These are phyloP conservation scores for Colletotrichum abscissum DNA, from an alignment of 2,329 filamentous ascomycete species.

Conservation along the genomic window DNA sequence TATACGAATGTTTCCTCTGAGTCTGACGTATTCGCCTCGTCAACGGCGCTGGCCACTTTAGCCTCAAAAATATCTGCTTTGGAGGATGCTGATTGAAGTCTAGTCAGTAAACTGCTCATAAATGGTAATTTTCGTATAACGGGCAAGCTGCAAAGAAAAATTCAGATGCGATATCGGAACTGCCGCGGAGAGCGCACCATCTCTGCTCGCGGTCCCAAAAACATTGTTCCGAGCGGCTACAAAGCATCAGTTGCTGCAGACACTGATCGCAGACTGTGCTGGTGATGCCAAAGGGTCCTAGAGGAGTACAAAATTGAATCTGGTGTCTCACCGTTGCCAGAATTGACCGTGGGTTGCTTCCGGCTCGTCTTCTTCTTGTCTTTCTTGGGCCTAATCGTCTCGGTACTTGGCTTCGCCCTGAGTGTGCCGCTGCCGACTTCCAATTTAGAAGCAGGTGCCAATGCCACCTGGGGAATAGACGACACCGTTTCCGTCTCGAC, in stretches of 20 bases:
- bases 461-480: slow-evolving; percentile 85
- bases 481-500: slow-evolving; percentile 97
- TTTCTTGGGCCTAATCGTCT: slow-evolving; percentile 95
- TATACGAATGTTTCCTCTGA: slow-evolving; percentile 99
- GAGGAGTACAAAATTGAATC: slow-evolving; percentile 24
- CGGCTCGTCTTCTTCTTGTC: slow-evolving; percentile 85
- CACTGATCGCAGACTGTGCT: slow-evolving; percentile 52
- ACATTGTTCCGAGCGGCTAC: slow-evolving; percentile 48
- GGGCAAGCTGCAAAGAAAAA: background rate
- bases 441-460: slow-evolving; percentile 73
- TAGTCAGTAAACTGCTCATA: slow-evolving; percentile 58
- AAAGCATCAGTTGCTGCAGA: slow-evolving; percentile 44
- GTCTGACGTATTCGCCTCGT: slow-evolving; percentile 95
- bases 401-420: slow-evolving; percentile 88
- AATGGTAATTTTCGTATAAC: slow-evolving; percentile 45
- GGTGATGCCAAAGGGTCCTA: slow-evolving; percentile 49
- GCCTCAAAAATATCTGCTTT: slow-evolving; percentile 99
- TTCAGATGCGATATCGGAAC: slow-evolving; percentile 23
- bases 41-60: slow-evolving; percentile 94
- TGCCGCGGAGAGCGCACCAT: slow-evolving; percentile 40
- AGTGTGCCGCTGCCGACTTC: slow-evolving; percentile 78
- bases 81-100: slow-evolving; percentile 75
- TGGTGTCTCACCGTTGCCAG: slow-evolving; percentile 76
- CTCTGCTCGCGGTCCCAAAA: slow-evolving; percentile 48
- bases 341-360: slow-evolving; percentile 78